Evolutionary conservation across 345 rosid genomes (phyloP).

Genomic region (Ceriops tagal): DNA sequence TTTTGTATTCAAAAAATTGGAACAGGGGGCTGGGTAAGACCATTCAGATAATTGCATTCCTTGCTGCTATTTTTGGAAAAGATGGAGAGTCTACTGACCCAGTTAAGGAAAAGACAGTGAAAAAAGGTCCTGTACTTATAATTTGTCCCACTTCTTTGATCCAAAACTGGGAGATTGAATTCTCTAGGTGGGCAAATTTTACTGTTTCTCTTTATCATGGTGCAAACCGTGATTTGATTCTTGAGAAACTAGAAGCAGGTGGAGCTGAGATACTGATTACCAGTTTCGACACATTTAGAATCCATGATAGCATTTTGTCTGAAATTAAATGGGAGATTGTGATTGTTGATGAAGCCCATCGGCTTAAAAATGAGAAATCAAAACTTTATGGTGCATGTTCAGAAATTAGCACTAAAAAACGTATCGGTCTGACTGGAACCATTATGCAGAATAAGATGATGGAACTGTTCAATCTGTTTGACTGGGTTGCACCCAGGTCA

Average conservation of each 20-base stretch:
- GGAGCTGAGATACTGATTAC: slow-evolving; percentile 73
- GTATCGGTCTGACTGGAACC: slow-evolving; percentile 90
- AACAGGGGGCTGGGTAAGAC: slow-evolving; percentile 95
- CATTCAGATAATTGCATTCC: slow-evolving; percentile 89
- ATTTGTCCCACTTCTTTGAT: slow-evolving; percentile 87
- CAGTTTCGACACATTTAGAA: slow-evolving; percentile 81
- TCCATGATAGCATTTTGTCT: slow-evolving; percentile 64
- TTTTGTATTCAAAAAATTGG: neutral
- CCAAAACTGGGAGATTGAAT: slow-evolving; percentile 90
- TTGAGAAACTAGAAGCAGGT: slow-evolving; percentile 61
- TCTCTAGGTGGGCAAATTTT: slow-evolving; percentile 80
- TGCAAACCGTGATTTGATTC: slow-evolving; percentile 64
- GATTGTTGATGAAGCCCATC: slow-evolving; percentile 90
- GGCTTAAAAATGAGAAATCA: slow-evolving; percentile 86
- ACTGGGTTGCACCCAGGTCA: slow-evolving; percentile 87
- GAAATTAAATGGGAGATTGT: slow-evolving; percentile 77
- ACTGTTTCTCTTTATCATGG: slow-evolving; percentile 74
- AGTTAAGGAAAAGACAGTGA: slow-evolving; percentile 24
- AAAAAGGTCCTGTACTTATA: slow-evolving; percentile 58
- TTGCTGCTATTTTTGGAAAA: slow-evolving; percentile 76
- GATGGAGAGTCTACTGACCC: slow-evolving; percentile 51
- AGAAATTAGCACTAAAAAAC: slow-evolving; percentile 52
- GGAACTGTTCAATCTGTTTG: slow-evolving; percentile 86
- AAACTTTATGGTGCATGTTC: slow-evolving; percentile 75
- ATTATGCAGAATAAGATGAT: slow-evolving; percentile 87